A percentile compares a stretch with the other conserved stretches of the same genome.
Evolutionary conservation across 805 yeast species (phyloP).

Genomic region (Lachancea nothofagi): DNA sequence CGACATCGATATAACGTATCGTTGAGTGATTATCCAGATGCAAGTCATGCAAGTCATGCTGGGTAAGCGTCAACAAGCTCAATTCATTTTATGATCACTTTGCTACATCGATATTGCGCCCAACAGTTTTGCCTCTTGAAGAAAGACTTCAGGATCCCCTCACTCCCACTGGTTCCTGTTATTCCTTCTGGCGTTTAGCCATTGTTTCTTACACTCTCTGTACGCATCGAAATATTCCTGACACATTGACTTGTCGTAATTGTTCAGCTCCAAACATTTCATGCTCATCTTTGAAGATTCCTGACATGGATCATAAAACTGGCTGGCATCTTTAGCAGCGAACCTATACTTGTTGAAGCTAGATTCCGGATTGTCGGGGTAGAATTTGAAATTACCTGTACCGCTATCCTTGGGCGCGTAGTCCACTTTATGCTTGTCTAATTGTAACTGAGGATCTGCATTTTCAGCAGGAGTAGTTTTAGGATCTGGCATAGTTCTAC

Average conservation of each 20-base stretch:
- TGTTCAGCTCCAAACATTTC: slow-evolving; percentile 73
- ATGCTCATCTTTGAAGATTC: slow-evolving; percentile 85
- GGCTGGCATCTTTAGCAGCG: slow-evolving; percentile 69
- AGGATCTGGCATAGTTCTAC: not conserved
- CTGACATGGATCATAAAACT: slow-evolving; percentile 89
- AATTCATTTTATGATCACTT: too few relatives aligned
- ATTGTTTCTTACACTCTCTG: slow-evolving; percentile 80
- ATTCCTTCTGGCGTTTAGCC: slow-evolving; percentile 45
- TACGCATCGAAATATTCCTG: slow-evolving; percentile 87
- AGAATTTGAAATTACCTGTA: slow-evolving; percentile 24
- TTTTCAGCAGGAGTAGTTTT: slow-evolving; percentile 3
- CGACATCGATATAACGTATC: too few relatives aligned
- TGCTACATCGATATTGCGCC: too few relatives aligned
- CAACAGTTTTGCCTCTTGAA: too few relatives aligned
- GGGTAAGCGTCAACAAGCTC: too few relatives aligned
- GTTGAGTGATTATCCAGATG: too few relatives aligned
- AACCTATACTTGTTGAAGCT: slow-evolving; percentile 63
- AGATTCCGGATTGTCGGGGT: slow-evolving; percentile 84
- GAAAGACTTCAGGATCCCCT: too few relatives aligned
- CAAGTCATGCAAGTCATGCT: too few relatives aligned
- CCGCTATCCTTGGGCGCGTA: slow-evolving; percentile 20
- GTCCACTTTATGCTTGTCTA: slow-evolving; percentile 18
- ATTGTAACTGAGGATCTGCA: slow-evolving; percentile 11
- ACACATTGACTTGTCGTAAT: slow-evolving; percentile 62
- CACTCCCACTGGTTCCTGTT: slow-evolving; percentile 31